phyloP scores from a whole-genome alignment of 2,329 filamentous ascomycete species.

The Penicillium italicum region DNA sequence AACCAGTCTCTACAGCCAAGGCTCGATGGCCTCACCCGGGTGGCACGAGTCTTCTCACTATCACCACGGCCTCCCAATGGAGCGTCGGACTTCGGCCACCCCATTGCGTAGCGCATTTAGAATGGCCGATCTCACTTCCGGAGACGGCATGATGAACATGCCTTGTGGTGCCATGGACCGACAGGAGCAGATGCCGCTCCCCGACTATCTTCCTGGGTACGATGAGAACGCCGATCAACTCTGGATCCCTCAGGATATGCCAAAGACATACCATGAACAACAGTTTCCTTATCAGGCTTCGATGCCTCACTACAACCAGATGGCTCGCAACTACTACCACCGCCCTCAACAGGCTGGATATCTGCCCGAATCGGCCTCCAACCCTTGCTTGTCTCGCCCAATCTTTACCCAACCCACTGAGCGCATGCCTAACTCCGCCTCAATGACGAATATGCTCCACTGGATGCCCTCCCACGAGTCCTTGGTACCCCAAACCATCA shows the following conservation, averaged over 20 bases:
- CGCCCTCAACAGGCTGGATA: conserved; percentile 32
- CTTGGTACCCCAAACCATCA: conserved; percentile 37
- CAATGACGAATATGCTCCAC: conserved; percentile 37
- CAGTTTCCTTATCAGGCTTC: conserved; percentile 33
- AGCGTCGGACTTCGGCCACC: conserved; percentile 26
- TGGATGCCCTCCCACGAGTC: conserved; percentile 37
- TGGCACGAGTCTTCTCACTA: conserved; percentile 35
- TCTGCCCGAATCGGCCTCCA: conserved; percentile 38
- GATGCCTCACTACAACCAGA: conserved; percentile 36
- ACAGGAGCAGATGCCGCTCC: conserved; percentile 34
- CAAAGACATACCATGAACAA: conserved; percentile 36
- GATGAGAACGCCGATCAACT: conserved; percentile 39
- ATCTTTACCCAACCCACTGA: conserved; percentile 38
- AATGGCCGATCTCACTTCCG: conserved; percentile 34
- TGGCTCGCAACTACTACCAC: conserved; percentile 36
- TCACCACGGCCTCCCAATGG: conserved; percentile 31
- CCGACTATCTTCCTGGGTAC: conserved; percentile 38
- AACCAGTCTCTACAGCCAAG: conserved; percentile 39
- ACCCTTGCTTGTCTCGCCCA: conserved; percentile 38
- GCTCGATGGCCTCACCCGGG: conserved; percentile 35
- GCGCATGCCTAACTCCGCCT: conserved; percentile 33
- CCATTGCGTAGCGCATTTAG: conserved; percentile 37
- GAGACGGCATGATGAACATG: conserved; percentile 34
- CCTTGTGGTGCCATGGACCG: conserved; percentile 34
- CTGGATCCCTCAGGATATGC: conserved; percentile 36